These are phyloP conservation scores for Ophiosphaerella korrae DNA, from an alignment of 2,329 filamentous ascomycete genomes.

Conservation along the genomic window DNA sequence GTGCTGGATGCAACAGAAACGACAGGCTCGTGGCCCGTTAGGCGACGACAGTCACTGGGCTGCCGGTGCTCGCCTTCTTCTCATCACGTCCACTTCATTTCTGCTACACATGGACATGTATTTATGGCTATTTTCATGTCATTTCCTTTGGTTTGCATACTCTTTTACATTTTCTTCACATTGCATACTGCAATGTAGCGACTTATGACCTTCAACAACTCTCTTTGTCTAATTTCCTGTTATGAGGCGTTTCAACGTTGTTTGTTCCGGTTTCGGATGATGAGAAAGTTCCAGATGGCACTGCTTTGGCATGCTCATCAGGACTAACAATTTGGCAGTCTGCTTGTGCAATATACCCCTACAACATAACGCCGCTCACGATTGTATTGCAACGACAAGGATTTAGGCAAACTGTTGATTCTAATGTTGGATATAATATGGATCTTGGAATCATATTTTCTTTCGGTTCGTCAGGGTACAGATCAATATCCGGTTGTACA, in stretches of 20 bases:
- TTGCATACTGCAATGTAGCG: no score
- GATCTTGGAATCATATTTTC: background rate
- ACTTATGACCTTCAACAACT: background rate
- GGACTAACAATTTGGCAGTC: constrained; percentile 6
- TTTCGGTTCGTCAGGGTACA: constrained; percentile 1
- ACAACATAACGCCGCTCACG: constrained; percentile 33
- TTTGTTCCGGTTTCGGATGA: no score
- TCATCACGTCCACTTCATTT: no score
- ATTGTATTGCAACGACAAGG: constrained; percentile 26
- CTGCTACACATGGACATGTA: no score
- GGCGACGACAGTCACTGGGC: no score
- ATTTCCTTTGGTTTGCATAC: no score
- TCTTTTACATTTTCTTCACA: no score
- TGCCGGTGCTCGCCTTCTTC: no score
- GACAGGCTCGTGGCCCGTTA: no score
- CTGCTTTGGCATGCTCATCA: constrained; percentile 19
- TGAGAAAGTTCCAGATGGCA: background rate
- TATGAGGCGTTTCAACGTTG: no score
- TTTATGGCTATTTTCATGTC: no score
- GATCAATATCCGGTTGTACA: background rate
- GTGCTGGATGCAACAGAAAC: no score
- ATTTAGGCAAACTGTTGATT: constrained; percentile 15
- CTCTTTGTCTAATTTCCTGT: background rate
- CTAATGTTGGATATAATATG: constrained; percentile 15
- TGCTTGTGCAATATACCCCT: constrained; percentile 28